Evolutionary conservation across 2,329 filamentous ascomycete genomes (phyloP), one percentile per base, ranked within the genome.

Genomic region (Penicillium sp.): DNA sequence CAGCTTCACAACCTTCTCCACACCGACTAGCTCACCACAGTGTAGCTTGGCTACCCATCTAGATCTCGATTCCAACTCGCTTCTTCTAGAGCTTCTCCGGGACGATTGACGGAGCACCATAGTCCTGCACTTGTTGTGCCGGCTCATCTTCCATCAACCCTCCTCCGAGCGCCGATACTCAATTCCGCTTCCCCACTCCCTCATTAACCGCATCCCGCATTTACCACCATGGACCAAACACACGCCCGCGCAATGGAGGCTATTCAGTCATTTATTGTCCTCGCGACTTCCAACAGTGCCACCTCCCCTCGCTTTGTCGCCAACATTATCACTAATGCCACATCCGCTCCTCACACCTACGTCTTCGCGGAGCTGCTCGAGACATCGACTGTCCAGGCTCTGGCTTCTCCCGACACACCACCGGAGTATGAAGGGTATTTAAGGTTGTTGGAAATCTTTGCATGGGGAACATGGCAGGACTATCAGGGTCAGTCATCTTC

Each of bases 361-460:
- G 80, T 97, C 71, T 98, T 98, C 74, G 82, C 87, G 57, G 91
- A 97, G 73, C 84, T 98, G n/a, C 83, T 98, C 34, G 79, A 86
- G 60, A 83, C 84, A 1, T 82, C 87, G 0, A 83, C 88, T 59
- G 83, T 97, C 57, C 86, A 93, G 69, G 78, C 81, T 9, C 82
- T 97, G 39, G 69, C 75, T 26, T 71, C 71, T 35, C 75, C 65
- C 35, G 66, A 73, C 9, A 68, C 76, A 35, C 66, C 81, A n/a
- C 65, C 77, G 33, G 85, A 94, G 42, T 81, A 85, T 60, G 72
- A 76, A 5, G 59, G 68, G 36, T 73, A 88, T 69, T 76, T 93
- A 43, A 80, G 75, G 1, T 78, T 95, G 11, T 84, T 98, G 39
- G 80, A 90, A 69, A 84, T 94, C 61, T 98, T 98, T 71, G 88